These are phyloP conservation scores for Rhodamnia argentea DNA, from an alignment of 345 rosid species.

Conservation along the genomic window DNA sequence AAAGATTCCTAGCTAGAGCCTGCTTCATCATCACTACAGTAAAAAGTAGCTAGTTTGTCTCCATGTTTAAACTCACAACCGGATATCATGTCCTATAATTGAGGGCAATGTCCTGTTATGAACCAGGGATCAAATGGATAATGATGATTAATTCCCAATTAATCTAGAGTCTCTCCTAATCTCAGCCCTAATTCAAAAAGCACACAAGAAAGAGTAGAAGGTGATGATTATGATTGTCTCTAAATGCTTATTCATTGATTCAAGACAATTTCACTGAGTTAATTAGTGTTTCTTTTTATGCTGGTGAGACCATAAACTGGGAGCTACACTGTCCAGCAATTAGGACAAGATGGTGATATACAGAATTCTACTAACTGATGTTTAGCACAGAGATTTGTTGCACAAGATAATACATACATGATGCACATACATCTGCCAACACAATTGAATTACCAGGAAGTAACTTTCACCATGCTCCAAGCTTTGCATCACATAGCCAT, in stretches of 20 bases:
- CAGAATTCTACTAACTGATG: not conserved
- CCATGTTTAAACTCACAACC: not conserved
- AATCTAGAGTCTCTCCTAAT: not conserved
- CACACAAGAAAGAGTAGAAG: not conserved
- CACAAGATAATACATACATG: not conserved
- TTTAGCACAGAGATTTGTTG: not conserved
- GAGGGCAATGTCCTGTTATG: not conserved
- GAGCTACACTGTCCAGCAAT: not conserved
- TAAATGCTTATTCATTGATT: not conserved
- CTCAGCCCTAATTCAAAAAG: not conserved
- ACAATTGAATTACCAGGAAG: constrained; percentile 59
- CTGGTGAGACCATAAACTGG: not conserved
- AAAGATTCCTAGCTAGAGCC: not conserved
- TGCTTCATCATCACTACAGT: not conserved
- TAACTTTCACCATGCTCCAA: constrained; percentile 93
- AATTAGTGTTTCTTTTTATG: not conserved
- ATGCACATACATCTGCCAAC: not conserved
- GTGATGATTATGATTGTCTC: not conserved
- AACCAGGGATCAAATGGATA: not conserved
- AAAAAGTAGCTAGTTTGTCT: not conserved
- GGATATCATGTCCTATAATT: not conserved
- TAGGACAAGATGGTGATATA: not conserved
- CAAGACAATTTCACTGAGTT: not conserved
- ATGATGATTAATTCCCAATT: not conserved
- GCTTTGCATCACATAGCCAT: constrained; percentile 58